Evolutionary conservation across 371 early-diverging fungal genomes (phyloP).

Genomic region (Basidiobolus meristosporus): DNA sequence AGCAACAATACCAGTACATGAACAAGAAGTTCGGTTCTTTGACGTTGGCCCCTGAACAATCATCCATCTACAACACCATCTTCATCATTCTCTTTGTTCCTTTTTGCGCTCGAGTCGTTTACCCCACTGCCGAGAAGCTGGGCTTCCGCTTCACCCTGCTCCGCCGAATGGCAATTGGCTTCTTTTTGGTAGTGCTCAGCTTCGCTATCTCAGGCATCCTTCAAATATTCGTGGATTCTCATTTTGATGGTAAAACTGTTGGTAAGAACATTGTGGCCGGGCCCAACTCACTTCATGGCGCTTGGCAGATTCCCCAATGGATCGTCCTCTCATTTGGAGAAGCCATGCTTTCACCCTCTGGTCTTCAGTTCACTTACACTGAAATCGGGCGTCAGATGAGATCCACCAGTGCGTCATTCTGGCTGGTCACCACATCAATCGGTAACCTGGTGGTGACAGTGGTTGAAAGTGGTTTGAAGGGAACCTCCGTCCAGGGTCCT

Average conservation of each 20-base stretch:
- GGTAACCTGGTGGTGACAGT: constrained; percentile 5
- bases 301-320: constrained; percentile 28
- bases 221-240: neutral
- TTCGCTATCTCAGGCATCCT: neutral
- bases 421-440: constrained; percentile 12
- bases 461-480: neutral
- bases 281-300: constrained; percentile 7
- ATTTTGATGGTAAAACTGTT: neutral
- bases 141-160: neutral
- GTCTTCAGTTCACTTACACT: constrained; percentile 20
- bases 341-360: constrained; percentile 27
- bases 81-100: constrained; percentile 2
- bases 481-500: too few relatives aligned
- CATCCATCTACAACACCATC: constrained; percentile 1
- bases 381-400: constrained; percentile 3
- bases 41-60: neutral
- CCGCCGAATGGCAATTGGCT: constrained; percentile 1
- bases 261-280: constrained; percentile 6
- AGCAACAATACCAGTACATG: constrained; percentile 10
- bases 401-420: constrained; percentile 11
- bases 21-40: constrained; percentile 7
- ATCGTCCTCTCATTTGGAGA: constrained; percentile 33
- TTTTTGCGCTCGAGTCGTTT: neutral
- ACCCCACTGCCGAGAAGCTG: neutral
- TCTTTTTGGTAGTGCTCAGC: neutral